These are phyloP conservation scores for Marchantia polymorpha DNA, from an alignment of 225 moss, liverwort and hornwort genomes.

Conservation along the genomic window DNA sequence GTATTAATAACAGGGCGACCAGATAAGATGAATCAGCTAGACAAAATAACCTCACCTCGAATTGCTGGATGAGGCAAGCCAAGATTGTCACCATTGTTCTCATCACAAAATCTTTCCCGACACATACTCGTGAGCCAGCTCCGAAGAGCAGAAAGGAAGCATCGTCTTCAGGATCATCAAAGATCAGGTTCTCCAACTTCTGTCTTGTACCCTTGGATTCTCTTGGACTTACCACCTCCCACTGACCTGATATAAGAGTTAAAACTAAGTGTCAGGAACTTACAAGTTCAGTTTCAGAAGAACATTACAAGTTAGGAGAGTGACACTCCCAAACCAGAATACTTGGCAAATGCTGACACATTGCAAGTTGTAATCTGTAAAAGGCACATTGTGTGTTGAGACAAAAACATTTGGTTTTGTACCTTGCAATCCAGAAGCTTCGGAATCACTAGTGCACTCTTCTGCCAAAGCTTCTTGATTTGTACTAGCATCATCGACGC, in stretches of 20 bases:
- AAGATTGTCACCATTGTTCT: slow-evolving; percentile 22
- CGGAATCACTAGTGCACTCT: not conserved
- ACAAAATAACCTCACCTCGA: slow-evolving; percentile 6
- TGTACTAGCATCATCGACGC: not conserved
- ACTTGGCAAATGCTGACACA: not conserved
- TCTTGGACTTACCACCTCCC: slow-evolving; percentile 4
- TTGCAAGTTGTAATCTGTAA: not conserved
- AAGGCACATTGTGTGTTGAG: not conserved
- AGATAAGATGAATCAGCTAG: too few species aligned
- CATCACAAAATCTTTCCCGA: slow-evolving; percentile 10
- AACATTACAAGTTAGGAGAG: not conserved
- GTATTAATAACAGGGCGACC: too few species aligned
- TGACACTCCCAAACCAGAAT: not conserved
- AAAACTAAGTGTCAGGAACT: not conserved
- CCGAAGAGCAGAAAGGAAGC: slow-evolving; percentile 19
- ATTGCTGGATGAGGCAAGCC: slow-evolving; percentile 22
- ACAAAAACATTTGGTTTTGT: not conserved
- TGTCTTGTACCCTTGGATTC: not conserved
- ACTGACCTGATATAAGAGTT: not conserved
- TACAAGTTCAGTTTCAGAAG: not conserved
- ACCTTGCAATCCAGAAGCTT: slow-evolving; percentile 12
- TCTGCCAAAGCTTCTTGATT: not conserved
- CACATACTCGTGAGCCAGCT: slow-evolving; percentile 16
- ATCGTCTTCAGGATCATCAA: slow-evolving; percentile 9
- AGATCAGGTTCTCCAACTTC: not conserved